Evolutionary conservation across 2,329 filamentous ascomycete species (phyloP).

Genomic region (Didymella keratinophila): DNA sequence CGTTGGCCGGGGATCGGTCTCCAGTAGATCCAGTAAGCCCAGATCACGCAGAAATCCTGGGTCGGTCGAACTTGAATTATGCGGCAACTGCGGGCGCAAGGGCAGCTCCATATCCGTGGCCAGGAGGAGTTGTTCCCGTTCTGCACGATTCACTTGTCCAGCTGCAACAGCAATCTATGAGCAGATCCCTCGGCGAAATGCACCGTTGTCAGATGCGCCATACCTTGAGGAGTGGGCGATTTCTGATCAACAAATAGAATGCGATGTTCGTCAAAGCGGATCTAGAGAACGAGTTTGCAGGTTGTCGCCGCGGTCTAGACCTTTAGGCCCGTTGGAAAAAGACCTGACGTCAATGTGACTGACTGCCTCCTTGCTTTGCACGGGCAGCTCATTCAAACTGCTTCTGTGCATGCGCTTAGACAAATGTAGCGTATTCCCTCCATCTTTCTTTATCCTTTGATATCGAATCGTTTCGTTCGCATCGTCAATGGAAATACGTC

Average conservation of each 20-base stretch:
- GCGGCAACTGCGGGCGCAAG: neutral
- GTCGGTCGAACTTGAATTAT: slow-evolving; percentile 10
- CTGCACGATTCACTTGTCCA: neutral
- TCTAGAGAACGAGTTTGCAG: neutral
- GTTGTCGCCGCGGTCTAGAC: neutral
- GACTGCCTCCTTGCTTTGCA: neutral
- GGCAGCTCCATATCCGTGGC: slow-evolving; percentile 1
- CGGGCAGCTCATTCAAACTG: neutral
- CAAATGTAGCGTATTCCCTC: neutral
- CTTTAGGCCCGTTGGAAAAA: neutral
- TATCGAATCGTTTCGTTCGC: neutral
- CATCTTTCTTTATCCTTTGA: neutral
- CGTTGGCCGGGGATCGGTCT: slow-evolving; percentile 31
- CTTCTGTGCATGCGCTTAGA: neutral
- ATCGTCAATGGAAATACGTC: neutral
- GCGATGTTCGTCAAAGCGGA: neutral
- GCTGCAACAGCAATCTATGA: neutral
- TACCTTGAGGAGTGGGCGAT: neutral
- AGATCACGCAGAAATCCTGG: slow-evolving; percentile 20
- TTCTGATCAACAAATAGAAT: neutral
- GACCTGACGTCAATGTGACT: neutral
- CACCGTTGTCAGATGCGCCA: neutral
- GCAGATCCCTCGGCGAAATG: neutral
- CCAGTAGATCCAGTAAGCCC: slow-evolving; percentile 33
- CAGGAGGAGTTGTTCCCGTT: neutral